Evolutionary conservation across 2,329 filamentous ascomycete species (phyloP), one percentile per base, ranked within the genome.

Genomic region (Colletotrichum plurivorum): DNA sequence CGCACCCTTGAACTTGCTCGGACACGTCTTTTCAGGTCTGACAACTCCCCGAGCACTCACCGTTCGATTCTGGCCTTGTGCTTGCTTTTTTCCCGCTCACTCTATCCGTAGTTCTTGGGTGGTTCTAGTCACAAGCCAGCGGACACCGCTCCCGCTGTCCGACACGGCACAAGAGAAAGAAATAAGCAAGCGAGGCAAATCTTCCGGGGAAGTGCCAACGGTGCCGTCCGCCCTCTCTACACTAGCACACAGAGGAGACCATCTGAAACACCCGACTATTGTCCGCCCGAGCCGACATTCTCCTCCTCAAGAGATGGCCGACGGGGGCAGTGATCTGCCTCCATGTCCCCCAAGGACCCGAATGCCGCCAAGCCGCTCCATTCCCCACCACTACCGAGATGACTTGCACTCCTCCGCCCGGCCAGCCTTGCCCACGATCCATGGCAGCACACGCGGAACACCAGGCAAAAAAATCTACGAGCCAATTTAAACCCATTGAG

Each of bases 221-320:
- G 45, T 18, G 43, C 45, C 48, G 46, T 46, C 48, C 27, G 27
- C 27, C 27, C 27, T 31, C 27, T 9, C 27, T 10, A 31, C 27
- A 8, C 27, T 51, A 54, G 41, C 46, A 25, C 65, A 57, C 53
- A 41, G 45, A 45, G 27, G 18, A 56, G 25, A 51, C 63, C 25
- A 52, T 57, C 55, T 69, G 67, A 69, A 69, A 69, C 67, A 67
- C 20, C 56, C 62, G 39, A 53, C 39, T 54, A 9, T 31, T 12
- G 36, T 48, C 51, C 62, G 49, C 51, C 52, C 49, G 41, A 41
- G 54, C 60, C 54, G 49, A 45, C 48, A n/a, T 51, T 39, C 51
- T 31, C 36, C 39, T 48, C 41, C 52, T 16, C 16, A 8, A 5
- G 15, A 54, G 46, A 27, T 41, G 48, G 8, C 22, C 8, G 31